These are phyloP conservation scores for Hygrophoropsis aurantiaca DNA, from an alignment of 768 basidiomycete genomes.

Conservation along the genomic window DNA sequence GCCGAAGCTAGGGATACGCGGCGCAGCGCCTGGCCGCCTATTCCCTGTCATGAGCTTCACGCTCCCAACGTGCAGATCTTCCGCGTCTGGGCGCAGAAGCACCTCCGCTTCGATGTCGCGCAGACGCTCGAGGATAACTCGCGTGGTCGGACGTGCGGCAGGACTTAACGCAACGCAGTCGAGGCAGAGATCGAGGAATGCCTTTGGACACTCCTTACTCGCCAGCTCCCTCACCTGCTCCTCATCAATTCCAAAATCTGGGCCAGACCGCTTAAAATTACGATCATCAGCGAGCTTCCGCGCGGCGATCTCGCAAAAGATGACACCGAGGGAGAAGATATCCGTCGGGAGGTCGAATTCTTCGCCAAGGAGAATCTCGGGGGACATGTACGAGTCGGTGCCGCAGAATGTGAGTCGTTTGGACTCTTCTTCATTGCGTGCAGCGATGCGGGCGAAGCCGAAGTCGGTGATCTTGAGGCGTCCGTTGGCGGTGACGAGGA, in stretches of 20 bases:
- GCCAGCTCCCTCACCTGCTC: conserved; percentile 70
- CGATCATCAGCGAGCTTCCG: conserved; percentile 83
- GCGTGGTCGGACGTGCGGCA: conserved; percentile 67
- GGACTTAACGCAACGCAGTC: conserved; percentile 75
- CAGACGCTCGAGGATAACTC: conserved; percentile 76
- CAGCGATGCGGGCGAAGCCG: conserved; percentile 93
- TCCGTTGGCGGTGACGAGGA: conserved; percentile 92
- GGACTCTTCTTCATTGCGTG: conserved; percentile 85
- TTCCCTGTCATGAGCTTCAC: conserved; percentile 77
- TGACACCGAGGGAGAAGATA: conserved; percentile 90
- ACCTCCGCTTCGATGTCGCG: conserved; percentile 84
- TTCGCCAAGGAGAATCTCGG: conserved; percentile 88
- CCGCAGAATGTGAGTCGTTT: conserved; percentile 85
- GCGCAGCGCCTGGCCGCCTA: conserved; percentile 56
- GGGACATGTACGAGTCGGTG: conserved; percentile 96
- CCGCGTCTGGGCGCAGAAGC: conserved; percentile 61
- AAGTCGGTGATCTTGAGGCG: conserved; percentile 99
- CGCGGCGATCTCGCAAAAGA: conserved; percentile 88
- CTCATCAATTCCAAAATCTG: conserved; percentile 73
- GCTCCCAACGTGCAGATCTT: conserved; percentile 80
- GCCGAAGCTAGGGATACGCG: conserved; percentile 88
- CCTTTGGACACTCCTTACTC: conserved; percentile 73
- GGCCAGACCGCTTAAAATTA: conserved; percentile 75
- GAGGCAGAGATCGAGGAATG: conserved; percentile 74
- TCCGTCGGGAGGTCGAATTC: conserved; percentile 95